Base-by-base conservation (phyloP, 139 green algal species). In the Dunaliella primolecta region DNA sequence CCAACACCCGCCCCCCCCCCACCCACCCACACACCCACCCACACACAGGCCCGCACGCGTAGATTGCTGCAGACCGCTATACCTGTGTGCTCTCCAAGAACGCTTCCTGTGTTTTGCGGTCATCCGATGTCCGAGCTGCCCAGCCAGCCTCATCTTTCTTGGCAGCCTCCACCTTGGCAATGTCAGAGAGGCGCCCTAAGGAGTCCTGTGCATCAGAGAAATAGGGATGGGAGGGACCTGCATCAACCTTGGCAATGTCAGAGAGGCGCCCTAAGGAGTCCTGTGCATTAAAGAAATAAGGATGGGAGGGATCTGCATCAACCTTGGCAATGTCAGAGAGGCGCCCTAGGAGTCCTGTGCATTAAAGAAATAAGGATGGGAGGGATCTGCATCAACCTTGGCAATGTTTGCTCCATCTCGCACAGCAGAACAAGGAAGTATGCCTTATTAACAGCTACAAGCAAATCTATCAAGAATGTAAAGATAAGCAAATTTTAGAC, bases 301-400 rank as follows among this genome's bases (percentile, higher is more conserved):
- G 31, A 56, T 57, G 33, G 77, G 56, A n/a, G n/a, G n/a, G n/a
- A n/a, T n/a, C n/a, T n/a, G n/a, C n/a, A n/a, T n/a, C n/a, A n/a
- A n/a, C n/a, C n/a, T n/a, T n/a, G n/a, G n/a, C 86, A 76, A 97
- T 95, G 87, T 95, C 92, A 7, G 84, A 75, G 74, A 96, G 87
- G 0, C 92, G 85, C 72, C 94, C 89, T 75, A 95, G 29, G 86
- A 90, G 89, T 94, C 91, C 86, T 93, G 82, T 11, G 11, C 27
- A 78, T 27, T 31, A 7, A 80, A 3, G 24, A 31, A 75, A 21
- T 27, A 23, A 11, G 29, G 31, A 56, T 57, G 33, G 77, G 56
- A n/a, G n/a, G n/a, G n/a, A n/a, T n/a, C n/a, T n/a, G n/a, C n/a
- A n/a, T n/a, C n/a, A n/a, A n/a, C n/a, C n/a, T n/a, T n/a, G n/a